Conservation (phyloP, 441 rosid species). For the Manihot esculenta region DNA sequence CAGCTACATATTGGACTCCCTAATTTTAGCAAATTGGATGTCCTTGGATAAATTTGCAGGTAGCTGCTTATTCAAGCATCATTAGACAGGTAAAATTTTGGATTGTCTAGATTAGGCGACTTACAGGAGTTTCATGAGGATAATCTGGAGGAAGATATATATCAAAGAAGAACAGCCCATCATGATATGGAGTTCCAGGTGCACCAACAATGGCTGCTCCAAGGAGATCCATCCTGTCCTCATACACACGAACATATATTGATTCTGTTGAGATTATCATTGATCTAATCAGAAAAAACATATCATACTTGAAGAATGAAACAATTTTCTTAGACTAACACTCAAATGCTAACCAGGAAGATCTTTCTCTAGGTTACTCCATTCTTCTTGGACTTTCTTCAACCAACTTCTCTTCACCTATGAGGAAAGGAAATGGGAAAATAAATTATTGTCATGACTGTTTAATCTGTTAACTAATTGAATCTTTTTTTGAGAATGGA, state of each 20-base stretch:
- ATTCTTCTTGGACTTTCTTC: constrained; percentile 88
- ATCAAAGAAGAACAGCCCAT: constrained; percentile 91
- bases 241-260: constrained; percentile 73
- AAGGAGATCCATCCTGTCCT: constrained; percentile 83
- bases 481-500: constrained; percentile 5
- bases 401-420: constrained; percentile 74
- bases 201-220: constrained; percentile 82
- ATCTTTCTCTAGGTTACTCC: constrained; percentile 69
- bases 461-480: constrained; percentile 10
- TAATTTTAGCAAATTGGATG: background rate
- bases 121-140: constrained; percentile 90
- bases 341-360: constrained; percentile 67
- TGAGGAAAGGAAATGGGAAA: constrained; percentile 7
- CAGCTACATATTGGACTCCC: background rate
- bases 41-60: background rate
- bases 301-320: background rate
- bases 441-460: background rate
- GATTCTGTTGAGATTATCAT: constrained; percentile 49
- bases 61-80: constrained; percentile 8
- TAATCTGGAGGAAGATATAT: constrained; percentile 77
- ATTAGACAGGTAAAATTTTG: background rate
- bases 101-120: constrained; percentile 27
- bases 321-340: background rate
- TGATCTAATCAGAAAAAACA: constrained; percentile 3
- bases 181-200: constrained; percentile 84